These are phyloP conservation scores for Hepatocystis sp. DNA, from an alignment of 169 alveolate species.

Conservation along the genomic window DNA sequence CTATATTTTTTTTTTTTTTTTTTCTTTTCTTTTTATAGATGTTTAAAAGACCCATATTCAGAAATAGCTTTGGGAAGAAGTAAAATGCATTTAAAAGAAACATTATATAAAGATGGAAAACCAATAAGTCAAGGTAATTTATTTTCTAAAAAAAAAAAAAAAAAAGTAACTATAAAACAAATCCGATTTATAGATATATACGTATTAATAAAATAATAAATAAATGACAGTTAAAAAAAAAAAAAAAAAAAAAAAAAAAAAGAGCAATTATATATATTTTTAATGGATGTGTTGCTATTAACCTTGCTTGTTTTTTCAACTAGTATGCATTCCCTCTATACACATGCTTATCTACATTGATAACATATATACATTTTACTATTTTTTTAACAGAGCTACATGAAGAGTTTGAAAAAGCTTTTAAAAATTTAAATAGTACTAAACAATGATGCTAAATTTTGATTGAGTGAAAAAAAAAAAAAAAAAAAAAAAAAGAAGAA, in stretches of 20 bases:
- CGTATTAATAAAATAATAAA: background rate
- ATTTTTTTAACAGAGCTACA: constrained; percentile 68
- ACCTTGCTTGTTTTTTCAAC: background rate
- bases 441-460: constrained; percentile 13
- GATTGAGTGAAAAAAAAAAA: background rate
- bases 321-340: constrained; percentile 5
- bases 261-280: too few relatives aligned
- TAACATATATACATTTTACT: too few relatives aligned
- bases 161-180: too few relatives aligned
- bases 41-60: constrained; percentile 85
- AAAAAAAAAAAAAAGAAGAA: constrained; percentile 3
- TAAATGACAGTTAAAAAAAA: background rate
- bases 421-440: constrained; percentile 18
- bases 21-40: constrained; percentile 68
- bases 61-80: constrained; percentile 86
- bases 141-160: background rate
- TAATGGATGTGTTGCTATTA: too few relatives aligned
- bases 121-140: constrained; percentile 83
- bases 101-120: constrained; percentile 81
- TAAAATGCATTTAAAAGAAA: constrained; percentile 81
- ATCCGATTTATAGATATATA: background rate
- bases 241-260: too few relatives aligned
- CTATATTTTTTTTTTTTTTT: too few relatives aligned
- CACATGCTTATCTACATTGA: constrained; percentile 5
- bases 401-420: constrained; percentile 73